These are phyloP conservation scores for Metrosideros polymorpha DNA, from an alignment of 441 rosid species.

Conservation along the genomic window DNA sequence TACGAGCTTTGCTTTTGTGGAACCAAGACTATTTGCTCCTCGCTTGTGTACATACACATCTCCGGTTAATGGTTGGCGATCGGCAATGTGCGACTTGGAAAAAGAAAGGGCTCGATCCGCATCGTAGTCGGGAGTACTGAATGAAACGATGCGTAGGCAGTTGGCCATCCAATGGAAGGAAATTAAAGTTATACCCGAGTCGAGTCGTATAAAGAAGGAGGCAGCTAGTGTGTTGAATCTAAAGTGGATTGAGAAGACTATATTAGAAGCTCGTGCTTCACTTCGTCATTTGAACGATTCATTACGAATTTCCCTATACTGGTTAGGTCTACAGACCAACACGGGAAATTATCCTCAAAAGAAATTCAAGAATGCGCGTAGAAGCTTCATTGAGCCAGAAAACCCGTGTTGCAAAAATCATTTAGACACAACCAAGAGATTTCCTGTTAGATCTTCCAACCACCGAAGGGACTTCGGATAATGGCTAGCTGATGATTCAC, in stretches of 20 bases:
- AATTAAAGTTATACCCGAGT: background rate
- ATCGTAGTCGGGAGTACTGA: background rate
- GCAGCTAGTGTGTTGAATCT: background rate
- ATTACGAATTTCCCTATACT: background rate
- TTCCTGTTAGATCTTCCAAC: background rate
- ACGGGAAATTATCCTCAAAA: background rate
- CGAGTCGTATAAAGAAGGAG: background rate
- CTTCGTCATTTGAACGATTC: background rate
- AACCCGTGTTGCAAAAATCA: background rate
- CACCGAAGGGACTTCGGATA: background rate
- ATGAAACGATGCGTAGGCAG: background rate
- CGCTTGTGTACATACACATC: background rate
- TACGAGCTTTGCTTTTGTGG: background rate
- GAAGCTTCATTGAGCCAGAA: background rate
- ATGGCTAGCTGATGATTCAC: background rate
- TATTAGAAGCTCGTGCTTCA: background rate
- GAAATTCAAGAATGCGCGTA: background rate
- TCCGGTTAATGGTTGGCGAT: background rate
- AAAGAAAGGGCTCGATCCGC: background rate
- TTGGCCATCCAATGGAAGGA: background rate
- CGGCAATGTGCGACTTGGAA: background rate
- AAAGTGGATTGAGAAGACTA: background rate
- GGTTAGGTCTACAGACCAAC: background rate
- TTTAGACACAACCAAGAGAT: background rate
- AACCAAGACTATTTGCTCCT: background rate